A percentile compares a stretch with the other conserved stretches of the same genome.
Evolutionary conservation across 1,284 basidiomycete species (phyloP).

Genomic region (Ustilago bromivora): DNA sequence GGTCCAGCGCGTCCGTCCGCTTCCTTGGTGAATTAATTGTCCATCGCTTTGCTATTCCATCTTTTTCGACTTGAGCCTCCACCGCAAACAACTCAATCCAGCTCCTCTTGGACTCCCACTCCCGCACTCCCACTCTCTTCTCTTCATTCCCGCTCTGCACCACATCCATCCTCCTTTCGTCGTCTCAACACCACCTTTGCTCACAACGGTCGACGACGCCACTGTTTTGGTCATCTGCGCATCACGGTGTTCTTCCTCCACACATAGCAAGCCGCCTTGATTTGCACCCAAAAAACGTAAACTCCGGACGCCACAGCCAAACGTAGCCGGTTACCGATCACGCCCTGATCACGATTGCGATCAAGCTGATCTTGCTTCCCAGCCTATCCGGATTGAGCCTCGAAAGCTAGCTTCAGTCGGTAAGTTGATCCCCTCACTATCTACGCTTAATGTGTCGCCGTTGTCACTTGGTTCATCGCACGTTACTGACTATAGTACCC

Average conservation of each 20-base stretch:
- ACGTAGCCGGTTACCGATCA: not conserved
- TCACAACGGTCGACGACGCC: not conserved
- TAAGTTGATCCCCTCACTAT: not conserved
- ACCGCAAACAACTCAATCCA: slow-evolving; percentile 5
- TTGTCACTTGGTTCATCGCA: not conserved
- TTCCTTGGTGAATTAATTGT: slow-evolving; percentile 1
- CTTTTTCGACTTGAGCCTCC: slow-evolving; percentile 18
- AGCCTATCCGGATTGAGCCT: not conserved
- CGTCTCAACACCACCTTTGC: not conserved
- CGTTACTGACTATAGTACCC: not conserved
- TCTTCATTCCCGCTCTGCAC: not conserved
- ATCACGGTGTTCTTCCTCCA: not conserved
- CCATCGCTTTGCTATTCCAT: slow-evolving; percentile 23
- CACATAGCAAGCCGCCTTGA: not conserved
- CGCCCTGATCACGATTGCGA: not conserved
- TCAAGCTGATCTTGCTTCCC: not conserved
- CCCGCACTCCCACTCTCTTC: slow-evolving; percentile 8
- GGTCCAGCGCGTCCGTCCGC: slow-evolving; percentile 15
- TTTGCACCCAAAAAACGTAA: not conserved
- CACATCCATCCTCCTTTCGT: not conserved
- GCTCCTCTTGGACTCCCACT: not conserved
- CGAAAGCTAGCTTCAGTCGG: not conserved
- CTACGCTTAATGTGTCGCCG: not conserved
- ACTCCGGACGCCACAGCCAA: slow-evolving; percentile 6
- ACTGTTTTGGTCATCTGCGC: not conserved